A percentile compares a stretch with the other conserved stretches of the same genome.
Conservation (phyloP, 1,284 basidiomycete species). For the Ustilago trichophora region DNA sequence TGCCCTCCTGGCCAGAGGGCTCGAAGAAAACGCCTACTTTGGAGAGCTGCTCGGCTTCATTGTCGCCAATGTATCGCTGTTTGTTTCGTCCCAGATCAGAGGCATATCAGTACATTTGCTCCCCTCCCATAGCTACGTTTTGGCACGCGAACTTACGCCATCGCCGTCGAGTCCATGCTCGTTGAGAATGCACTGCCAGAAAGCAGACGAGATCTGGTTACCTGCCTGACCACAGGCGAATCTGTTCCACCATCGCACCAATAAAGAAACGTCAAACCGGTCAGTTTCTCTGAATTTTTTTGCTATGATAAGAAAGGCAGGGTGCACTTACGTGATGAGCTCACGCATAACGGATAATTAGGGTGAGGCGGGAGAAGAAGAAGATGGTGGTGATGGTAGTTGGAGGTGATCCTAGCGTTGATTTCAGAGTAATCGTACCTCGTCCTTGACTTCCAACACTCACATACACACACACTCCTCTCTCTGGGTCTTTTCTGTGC, state of each 20-base stretch:
- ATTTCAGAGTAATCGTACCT: not conserved
- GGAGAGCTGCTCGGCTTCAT: constrained; percentile 55
- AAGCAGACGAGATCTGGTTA: constrained; percentile 71
- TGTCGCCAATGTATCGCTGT: constrained; percentile 60
- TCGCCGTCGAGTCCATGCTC: constrained; percentile 66
- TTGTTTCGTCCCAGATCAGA: too few relatives aligned
- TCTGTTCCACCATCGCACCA: constrained; percentile 10
- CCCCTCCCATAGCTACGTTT: too few relatives aligned
- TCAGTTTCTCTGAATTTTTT: too few relatives aligned
- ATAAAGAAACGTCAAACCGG: too few relatives aligned
- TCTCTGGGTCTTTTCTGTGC: not conserved
- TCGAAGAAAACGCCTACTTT: constrained; percentile 66
- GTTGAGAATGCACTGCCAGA: constrained; percentile 64
- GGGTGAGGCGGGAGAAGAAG: not conserved
- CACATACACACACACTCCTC: too few relatives aligned
- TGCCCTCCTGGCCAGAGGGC: constrained; percentile 58
- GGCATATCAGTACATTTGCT: not conserved
- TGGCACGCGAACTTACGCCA: constrained; percentile 42
- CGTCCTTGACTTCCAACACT: not conserved
- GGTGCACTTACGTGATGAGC: constrained; percentile 42
- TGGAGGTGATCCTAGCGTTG: constrained; percentile 26
- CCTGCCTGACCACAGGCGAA: constrained; percentile 71
- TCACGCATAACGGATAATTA: constrained; percentile 29
- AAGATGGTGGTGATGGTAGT: constrained; percentile 4
- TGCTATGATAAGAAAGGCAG: too few relatives aligned